Evolutionary conservation across 1,284 basidiomycete genomes (phyloP).

Genomic region (Cryptococcus sp.): DNA sequence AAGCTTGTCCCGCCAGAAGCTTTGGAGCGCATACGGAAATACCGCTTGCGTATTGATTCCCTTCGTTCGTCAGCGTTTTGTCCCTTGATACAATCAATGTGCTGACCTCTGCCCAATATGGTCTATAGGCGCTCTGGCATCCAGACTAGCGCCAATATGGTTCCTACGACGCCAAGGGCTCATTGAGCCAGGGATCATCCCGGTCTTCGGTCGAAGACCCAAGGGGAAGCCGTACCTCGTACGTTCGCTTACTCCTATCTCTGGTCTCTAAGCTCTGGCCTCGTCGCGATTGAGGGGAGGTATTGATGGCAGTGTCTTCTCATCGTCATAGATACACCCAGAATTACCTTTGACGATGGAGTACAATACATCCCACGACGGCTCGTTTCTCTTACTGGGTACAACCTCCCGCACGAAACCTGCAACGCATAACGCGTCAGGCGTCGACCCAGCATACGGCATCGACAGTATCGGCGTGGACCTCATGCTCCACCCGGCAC

Average conservation of each 20-base stretch:
- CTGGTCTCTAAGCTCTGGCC: too few relatives aligned
- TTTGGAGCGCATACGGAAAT: constrained; percentile 34
- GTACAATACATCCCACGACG: constrained; percentile 49
- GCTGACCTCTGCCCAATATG: background rate
- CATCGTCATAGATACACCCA: too few relatives aligned
- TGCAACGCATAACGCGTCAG: constrained; percentile 1
- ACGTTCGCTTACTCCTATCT: constrained; percentile 2
- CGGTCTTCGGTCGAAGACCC: constrained; percentile 24
- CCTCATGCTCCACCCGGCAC: constrained; percentile 39
- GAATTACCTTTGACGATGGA: constrained; percentile 25
- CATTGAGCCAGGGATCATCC: constrained; percentile 11
- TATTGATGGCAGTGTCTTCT: too few relatives aligned
- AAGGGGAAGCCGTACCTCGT: constrained; percentile 45
- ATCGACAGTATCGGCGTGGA: constrained; percentile 37
- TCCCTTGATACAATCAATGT: background rate
- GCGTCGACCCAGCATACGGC: too few relatives aligned
- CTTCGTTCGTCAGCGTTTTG: constrained; percentile 18
- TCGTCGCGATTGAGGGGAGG: too few relatives aligned
- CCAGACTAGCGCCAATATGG: constrained; percentile 40
- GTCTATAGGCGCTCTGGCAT: constrained; percentile 34
- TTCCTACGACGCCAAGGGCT: constrained; percentile 29
- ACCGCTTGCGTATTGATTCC: constrained; percentile 33
- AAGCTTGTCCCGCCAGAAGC: constrained; percentile 17
- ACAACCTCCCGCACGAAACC: constrained; percentile 8
- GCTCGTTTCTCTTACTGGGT: constrained; percentile 36